Percentiles rank a stretch among this genome's conserved stretches.
Conservation (phyloP, 139 green algal genomes). For the Pleodorina starrii region DNA sequence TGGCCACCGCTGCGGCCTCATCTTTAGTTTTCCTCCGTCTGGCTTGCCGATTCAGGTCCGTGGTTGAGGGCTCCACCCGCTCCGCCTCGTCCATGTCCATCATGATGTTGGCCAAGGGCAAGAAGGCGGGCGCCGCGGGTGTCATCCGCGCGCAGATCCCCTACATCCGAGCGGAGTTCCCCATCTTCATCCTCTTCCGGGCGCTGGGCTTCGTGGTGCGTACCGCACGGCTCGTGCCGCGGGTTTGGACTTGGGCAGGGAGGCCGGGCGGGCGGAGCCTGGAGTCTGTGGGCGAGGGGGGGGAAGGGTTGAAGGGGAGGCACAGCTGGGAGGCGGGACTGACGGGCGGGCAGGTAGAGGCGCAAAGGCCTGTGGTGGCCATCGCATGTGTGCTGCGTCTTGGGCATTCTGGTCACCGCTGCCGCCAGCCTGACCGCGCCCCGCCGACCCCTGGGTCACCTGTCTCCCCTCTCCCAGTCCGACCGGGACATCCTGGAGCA, state of each 20-base stretch:
- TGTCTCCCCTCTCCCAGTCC: constrained; percentile 53
- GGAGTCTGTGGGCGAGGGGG: background rate
- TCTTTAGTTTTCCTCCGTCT: too few relatives aligned
- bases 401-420: too few relatives aligned
- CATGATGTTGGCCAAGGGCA: constrained; percentile 85
- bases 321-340: too few relatives aligned
- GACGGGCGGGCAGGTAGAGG: too few relatives aligned
- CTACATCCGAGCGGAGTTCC: constrained; percentile 89
- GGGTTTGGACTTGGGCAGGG: too few relatives aligned
- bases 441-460: too few relatives aligned
- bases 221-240: too few relatives aligned
- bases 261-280: background rate
- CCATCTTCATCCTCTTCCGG: constrained; percentile 92
- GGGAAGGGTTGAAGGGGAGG: background rate
- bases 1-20: too few relatives aligned
- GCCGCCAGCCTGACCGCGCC: too few relatives aligned
- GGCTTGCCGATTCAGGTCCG: too few relatives aligned
- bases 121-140: constrained; percentile 61
- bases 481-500: constrained; percentile 93
- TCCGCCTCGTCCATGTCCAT: constrained; percentile 86
- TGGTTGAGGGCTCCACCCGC: constrained; percentile 89
- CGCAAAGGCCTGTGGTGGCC: too few relatives aligned
- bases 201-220: constrained; percentile 87
- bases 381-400: too few relatives aligned
- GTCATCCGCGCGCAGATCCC: constrained; percentile 79